Evolutionary conservation across 352 stramenopile genomes (phyloP), one percentile per base, ranked within the genome.

Genomic region (Globisporangium spiculum): DNA sequence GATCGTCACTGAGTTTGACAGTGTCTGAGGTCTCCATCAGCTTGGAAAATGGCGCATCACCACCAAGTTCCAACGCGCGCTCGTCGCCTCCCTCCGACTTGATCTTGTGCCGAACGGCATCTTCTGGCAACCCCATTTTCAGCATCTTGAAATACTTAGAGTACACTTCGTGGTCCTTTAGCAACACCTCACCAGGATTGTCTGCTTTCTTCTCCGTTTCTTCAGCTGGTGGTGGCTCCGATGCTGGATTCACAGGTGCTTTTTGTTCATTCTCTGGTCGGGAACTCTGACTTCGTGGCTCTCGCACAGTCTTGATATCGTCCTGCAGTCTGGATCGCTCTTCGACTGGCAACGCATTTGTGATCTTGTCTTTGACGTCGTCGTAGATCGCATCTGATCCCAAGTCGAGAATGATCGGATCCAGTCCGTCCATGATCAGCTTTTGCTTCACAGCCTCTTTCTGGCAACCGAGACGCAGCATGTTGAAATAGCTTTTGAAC

Each of bases 81-180:
- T 82, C 76, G 20, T 90, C 75, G 9, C 77, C 63, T n/a, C 75
- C 82, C 50, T 89, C 78, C 7, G 70, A 58, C 50, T 77, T 83
- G 75, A 98, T 92, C 60, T 97, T 97, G 66, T 97, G 87, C 3
- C 83, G 77, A 7, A 97, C 90, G 8, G 89, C 88, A 27, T 81
- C 89, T 58, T 92, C 77, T 3, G 86, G 89, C 9, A 98, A 58
- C 32, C 92, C 93, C 75, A 98, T 88, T 63, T 96, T 92, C 22
- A 98, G 75, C 93, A 98, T 98, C 65, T 95, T 96, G 68, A 98
- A 97, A 60, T 97, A 98, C 62, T 96, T 94, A 10, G 78, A 72
- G 34, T 90, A 87, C 38, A 65, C 44, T 26, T 68, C 54, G 46
- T 96, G 86, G 60, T 90, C 71, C 58, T 81, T 78, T 2, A 91